Percentiles rank a stretch among this genome's conserved stretches.
phyloP scores from a whole-genome alignment of 1,139 yeast genomes.

The Saccharomyces pastorianus region DNA sequence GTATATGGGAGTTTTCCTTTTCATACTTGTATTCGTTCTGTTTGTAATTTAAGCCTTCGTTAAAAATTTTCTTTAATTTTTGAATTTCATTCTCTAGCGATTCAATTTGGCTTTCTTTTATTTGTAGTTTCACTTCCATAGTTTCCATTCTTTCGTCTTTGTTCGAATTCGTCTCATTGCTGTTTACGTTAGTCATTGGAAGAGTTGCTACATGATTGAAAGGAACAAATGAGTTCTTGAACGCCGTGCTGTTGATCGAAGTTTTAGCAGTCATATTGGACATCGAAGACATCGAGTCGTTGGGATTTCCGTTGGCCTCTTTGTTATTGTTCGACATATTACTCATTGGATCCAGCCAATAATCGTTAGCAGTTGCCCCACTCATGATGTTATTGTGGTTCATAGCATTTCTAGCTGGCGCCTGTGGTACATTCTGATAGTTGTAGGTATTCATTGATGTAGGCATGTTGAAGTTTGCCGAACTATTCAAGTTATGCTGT shows the following conservation, averaged over 20 bases:
- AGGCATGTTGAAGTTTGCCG: not conserved
- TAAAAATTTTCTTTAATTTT: slow-evolving; percentile 23
- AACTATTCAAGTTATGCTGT: not conserved
- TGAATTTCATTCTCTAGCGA: slow-evolving; percentile 34
- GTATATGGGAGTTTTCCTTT: slow-evolving; percentile 5
- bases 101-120: slow-evolving; percentile 36
- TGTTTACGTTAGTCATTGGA: not conserved
- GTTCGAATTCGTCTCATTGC: slow-evolving; percentile 7
- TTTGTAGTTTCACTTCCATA: slow-evolving; percentile 28
- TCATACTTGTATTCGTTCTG: slow-evolving; percentile 10
- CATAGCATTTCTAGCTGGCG: not conserved
- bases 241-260: not conserved
- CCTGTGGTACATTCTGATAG: not conserved
- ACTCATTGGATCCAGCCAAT: slow-evolving; percentile 1
- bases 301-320: not conserved
- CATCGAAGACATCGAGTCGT: not conserved
- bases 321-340: not conserved
- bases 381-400: not conserved
- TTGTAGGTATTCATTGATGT: not conserved
- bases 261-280: not conserved
- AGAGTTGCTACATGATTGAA: not conserved
- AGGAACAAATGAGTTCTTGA: not conserved
- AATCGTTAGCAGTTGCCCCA: not conserved
- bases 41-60: slow-evolving; percentile 15
- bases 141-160: slow-evolving; percentile 8